Evolutionary conservation across 305 asterid species (phyloP), one percentile per base, ranked within the genome.

Genomic region (Nicotiana rustica): DNA sequence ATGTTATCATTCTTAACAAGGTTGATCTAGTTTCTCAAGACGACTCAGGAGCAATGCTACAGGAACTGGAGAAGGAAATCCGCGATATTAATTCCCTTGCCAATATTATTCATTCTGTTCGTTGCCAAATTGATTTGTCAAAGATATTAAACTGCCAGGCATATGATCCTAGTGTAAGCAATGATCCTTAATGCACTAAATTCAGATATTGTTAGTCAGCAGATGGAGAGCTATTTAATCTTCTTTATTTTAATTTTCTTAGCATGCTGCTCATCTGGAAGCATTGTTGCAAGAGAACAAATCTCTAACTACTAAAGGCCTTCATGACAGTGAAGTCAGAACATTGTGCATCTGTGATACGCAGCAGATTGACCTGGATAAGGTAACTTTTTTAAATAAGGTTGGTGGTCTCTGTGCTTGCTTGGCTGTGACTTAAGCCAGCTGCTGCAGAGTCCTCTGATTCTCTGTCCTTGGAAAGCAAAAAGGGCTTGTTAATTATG

Each of bases 1-100:
- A 96, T 93, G 93, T 96, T 68, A 97, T 96, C 85, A 93, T 96
- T 88, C 97, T 96, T 85, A 96, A 96, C 88, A 96, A 96, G 88
- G 88, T 96, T 85, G 99, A 96, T 92, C 90, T 92, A 82, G 92
- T 93, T 82, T 86, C 93, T 77, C 85, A 91, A 55, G 91, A 86
- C 49, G 93, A 86, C 68, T 85, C 93, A 47, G 91, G 86, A 68
- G 88, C 49, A 67, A 67, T n/a, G 65, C 17, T 94, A 56, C 91
- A 90, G 84, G 96, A 93, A 84, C 91, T 96, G 82, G 98, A 94
- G 90, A 90, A 89, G 81, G 99, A 96, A 91, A 94, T 96, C 70
- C 90, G 82, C 49, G 84, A 82, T 69, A 91, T 96, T 70, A 96
- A 96, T 85, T 92, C 97, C 80, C 97, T 96, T 36, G 98, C 94